A percentile compares a stretch with the other conserved stretches of the same genome.
Evolutionary conservation across 177 flowering plant species (phyloP).

Genomic region (Vitis hybrid): DNA sequence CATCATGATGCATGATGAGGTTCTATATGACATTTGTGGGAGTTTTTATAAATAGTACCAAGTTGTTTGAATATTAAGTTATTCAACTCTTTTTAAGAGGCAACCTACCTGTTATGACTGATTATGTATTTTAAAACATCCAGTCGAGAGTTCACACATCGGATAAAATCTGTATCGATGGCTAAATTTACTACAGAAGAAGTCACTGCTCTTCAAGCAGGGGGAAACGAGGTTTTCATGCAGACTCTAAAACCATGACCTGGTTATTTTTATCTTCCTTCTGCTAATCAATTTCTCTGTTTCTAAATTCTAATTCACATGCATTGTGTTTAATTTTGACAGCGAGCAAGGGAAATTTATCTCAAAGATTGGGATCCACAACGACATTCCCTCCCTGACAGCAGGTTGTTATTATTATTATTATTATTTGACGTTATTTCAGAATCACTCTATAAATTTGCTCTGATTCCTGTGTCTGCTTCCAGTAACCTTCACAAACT

Average conservation of each 20-base stretch:
- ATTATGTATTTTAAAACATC: background rate
- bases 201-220: slow-evolving; percentile 48
- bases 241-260: background rate
- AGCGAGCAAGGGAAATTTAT: slow-evolving; percentile 49
- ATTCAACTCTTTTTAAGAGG: background rate
- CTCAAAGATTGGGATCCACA: slow-evolving; percentile 45
- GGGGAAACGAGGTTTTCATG: slow-evolving; percentile 44
- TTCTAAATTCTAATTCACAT: background rate
- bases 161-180: slow-evolving; percentile 48
- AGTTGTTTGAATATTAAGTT: background rate
- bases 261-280: background rate
- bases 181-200: slow-evolving; percentile 44
- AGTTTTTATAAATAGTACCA: background rate
- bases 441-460: background rate
- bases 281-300: background rate
- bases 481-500: slow-evolving; percentile 38
- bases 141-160: slow-evolving; percentile 53
- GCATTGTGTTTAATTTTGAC: slow-evolving; percentile 1
- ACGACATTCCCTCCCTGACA: slow-evolving; percentile 35
- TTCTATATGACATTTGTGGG: background rate
- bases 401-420: slow-evolving; percentile 25
- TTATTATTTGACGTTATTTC: background rate
- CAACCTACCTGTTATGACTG: background rate
- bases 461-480: slow-evolving; percentile 11
- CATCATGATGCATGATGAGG: background rate